Evolutionary conservation across 768 basidiomycete species (phyloP), one percentile per base, ranked within the genome.

Genomic region (Lactarius sp.): DNA sequence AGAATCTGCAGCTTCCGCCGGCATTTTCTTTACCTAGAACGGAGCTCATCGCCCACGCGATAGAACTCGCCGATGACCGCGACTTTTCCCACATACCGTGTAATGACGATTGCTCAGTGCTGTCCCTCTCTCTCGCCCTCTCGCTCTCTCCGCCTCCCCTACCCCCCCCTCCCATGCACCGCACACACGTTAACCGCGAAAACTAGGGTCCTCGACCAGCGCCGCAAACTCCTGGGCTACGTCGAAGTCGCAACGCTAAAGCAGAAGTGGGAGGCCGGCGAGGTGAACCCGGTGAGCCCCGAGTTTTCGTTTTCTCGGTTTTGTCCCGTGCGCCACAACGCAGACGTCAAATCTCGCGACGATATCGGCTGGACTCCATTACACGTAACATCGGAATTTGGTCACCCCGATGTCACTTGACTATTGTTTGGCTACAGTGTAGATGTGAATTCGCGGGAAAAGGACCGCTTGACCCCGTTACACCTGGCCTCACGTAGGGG

Each of bases 51-150:
- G 80, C 83, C 8, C 80, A 82, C 27, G 94, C 91, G 1, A 83
- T 96, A 34, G 92, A 92, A 69, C 81, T 89, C 31, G 94, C 94
- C 0, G 96, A 94, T 69, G 94, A 97, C 68, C 85, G 93, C 39
- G 94, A 97, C 72, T 97, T 95, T 75, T 93, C 93, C 18, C 87
- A 95, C 69, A 87, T 96, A 65, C 94, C 94, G 94, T 95, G 77
- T 75, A 27, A 22, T 41, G 47, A 14, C 41, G 5, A 36, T 27
- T 27, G 27, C 27, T 27, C 27, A 27, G 3, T 27, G 27, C 27
- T 27, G 2, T 27, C 27, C 27, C 27, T 27, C 27, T 27, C 2
- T 3, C 27, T 3, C n/a, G n/a, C n/a, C n/a, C n/a, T n/a, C n/a
- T n/a, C n/a, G n/a, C 27, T 2, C 27, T 22, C 22, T 22, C 22